Base-by-base conservation (phyloP, 2,329 filamentous ascomycete species). In the Curvularia eragrostidis region DNA sequence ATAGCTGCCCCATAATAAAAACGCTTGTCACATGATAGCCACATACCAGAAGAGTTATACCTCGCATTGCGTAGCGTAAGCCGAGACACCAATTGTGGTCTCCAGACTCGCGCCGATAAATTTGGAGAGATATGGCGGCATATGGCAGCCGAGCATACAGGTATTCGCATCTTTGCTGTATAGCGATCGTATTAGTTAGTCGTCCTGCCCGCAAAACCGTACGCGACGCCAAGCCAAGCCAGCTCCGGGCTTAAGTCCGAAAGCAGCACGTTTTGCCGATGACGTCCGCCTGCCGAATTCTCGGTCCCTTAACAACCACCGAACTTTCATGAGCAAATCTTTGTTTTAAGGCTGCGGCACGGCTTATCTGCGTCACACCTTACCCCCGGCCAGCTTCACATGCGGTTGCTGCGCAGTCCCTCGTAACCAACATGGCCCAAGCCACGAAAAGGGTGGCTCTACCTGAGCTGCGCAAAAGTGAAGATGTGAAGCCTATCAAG, bases 391-490 rank as follows among this genome's bases (percentile, higher is more conserved):
- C 43, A 48, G 53, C 48, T 73, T 52, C 48, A 70, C 66, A 75
- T 77, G 75, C 69, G 61, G 56, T 34, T 38, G 21, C 34, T 61
- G 48, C 21, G 46, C 28, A 38, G 44, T 13, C 12, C 10, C 26
- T 9, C 47, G 32, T 12, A 26, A n/a, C 41, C 54, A 54, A 19
- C 19, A 80, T 81, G 80, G 75, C 79, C 44, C 74, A 75, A 62
- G 67, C 78, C 60, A 73, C 68, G 57, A 76, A 72, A 64, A 64
- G 70, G 61, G 68, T 71, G 69, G 71, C 64, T 62, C 59, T 63
- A 39, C 59, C 59, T 9, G 73, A 75, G 58, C 32, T 74, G 65
- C 69, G 57, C 58, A 81, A 81, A 71, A 77, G 72, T 70, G 74
- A 79, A 61, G 76, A 79, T 70, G 72, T 77, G 52, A 75, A 77